Evolutionary conservation across 805 yeast species (phyloP), one percentile per base, ranked within the genome.

Genomic region (Kodamaea lidongshanica): DNA sequence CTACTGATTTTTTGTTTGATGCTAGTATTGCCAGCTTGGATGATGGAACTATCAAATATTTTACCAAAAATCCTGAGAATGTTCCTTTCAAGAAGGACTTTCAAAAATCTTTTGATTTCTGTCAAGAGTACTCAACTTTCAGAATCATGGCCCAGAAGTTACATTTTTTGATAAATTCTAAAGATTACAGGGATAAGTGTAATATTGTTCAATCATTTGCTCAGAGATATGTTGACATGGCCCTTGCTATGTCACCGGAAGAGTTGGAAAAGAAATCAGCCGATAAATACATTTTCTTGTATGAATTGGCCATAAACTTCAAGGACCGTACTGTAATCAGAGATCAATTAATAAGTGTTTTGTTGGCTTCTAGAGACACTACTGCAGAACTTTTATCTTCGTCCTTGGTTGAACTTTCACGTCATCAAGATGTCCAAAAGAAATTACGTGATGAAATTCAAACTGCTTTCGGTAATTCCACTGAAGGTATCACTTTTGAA

Each of bases 311-410:
- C 27, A 59, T 61, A 45, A 65, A 66, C 45, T 66, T 74, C 10
- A 55, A 62, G 31, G 68, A 70, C 41, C 67, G 69, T 13, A 45
- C 34, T 25, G 55, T 58, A n/a, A 61, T 70, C 33, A 56, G 74
- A 29, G 72, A 67, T 44, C 74, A 70, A 50, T 53, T 67, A 16
- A 52, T 70, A 44, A 69, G 67, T 40, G 61, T 70, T 32, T 54
- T 70, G 28, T 48, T 70, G n/a, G 76, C 76, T 10, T 74, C 73
- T 16, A 57, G 76, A 41, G 75, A 70, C 43, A 70, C 76, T 23
- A 70, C 76, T 6, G 74, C 75, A 8, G 62, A 66, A 4, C 50
- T 67, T 21, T 56, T 70, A 33, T 56, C 70, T 10, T 65, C 58
- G 44, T 45, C 61, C 12, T 46, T 67, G 19, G 64, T 52, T 41